These are phyloP conservation scores for Poteriospumella lacustris DNA, from an alignment of 108 stramenopile species.

Conservation along the genomic window DNA sequence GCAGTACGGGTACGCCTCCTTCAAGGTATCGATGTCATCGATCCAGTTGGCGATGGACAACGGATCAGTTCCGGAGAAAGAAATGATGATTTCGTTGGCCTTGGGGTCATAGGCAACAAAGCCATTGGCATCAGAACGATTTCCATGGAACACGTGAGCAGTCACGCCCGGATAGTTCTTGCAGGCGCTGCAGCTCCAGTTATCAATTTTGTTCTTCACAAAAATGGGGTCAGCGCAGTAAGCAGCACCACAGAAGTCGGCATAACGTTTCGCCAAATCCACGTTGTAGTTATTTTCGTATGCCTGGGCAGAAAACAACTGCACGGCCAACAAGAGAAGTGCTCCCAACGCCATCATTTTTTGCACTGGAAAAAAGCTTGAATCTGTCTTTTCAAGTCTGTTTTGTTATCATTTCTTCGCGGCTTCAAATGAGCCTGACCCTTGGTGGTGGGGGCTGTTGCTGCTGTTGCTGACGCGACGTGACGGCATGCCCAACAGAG, in stretches of 20 bases:
- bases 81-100: constrained; percentile 5
- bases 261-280: not conserved
- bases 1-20: constrained; percentile 1
- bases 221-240: constrained; percentile 1
- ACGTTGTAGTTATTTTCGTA: not conserved
- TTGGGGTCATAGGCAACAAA: constrained; percentile 13
- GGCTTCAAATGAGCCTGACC: too few relatives aligned
- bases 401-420: too few relatives aligned
- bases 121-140: constrained; percentile 3
- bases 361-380: too few relatives aligned
- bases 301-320: not conserved
- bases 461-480: too few relatives aligned
- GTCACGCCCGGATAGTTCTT: not conserved
- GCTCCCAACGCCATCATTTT: not conserved
- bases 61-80: constrained; percentile 32
- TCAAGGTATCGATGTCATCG: constrained; percentile 22
- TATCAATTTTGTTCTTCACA: not conserved
- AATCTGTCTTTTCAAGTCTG: too few relatives aligned
- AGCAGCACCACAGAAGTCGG: not conserved
- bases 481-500: too few relatives aligned
- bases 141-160: not conserved
- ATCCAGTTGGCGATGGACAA: constrained; percentile 28
- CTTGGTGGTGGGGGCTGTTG: too few relatives aligned
- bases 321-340: not conserved
- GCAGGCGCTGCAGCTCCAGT: constrained; percentile 6